Conservation (phyloP, 352 stramenopile species). For the Phytopythium mirpurense region DNA sequence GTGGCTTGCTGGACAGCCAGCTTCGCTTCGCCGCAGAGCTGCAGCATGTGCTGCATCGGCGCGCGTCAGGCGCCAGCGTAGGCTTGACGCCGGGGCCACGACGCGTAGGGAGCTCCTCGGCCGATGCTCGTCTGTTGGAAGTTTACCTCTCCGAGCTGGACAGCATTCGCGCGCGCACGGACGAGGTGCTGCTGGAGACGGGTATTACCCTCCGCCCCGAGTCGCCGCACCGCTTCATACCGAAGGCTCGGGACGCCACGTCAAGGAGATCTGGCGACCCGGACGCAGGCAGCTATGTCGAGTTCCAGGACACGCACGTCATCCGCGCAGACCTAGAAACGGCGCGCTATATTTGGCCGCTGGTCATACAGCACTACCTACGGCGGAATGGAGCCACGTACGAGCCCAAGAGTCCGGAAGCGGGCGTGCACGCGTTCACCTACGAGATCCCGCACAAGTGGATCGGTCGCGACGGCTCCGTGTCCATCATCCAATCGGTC, state of each 20-base stretch:
- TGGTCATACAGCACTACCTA: slow-evolving; percentile 11
- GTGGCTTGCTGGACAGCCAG: slow-evolving; percentile 1
- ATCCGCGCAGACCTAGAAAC: slow-evolving; percentile 11
- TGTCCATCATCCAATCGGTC: neutral
- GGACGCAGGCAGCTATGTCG: slow-evolving; percentile 6
- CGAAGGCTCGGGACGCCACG: slow-evolving; percentile 2
- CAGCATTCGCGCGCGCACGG: slow-evolving; percentile 10
- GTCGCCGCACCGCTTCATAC: neutral
- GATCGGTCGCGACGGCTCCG: neutral
- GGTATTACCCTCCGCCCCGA: neutral
- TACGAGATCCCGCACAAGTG: slow-evolving; percentile 13
- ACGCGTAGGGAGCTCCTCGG: too few relatives aligned
- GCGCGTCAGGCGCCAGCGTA: neutral
- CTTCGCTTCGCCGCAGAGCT: slow-evolving; percentile 4
- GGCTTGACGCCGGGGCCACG: too few relatives aligned
- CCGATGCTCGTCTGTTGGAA: slow-evolving; percentile 15
- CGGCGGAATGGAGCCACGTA: slow-evolving; percentile 12
- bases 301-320: slow-evolving; percentile 19
- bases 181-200: slow-evolving; percentile 4
- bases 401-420: slow-evolving; percentile 10
- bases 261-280: neutral
- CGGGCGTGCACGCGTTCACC: slow-evolving; percentile 17
- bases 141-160: slow-evolving; percentile 20
- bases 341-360: slow-evolving; percentile 16
- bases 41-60: too few relatives aligned